Evolutionary conservation across 2,329 filamentous ascomycete species (phyloP).

Genomic region (Trichoderma sp.): DNA sequence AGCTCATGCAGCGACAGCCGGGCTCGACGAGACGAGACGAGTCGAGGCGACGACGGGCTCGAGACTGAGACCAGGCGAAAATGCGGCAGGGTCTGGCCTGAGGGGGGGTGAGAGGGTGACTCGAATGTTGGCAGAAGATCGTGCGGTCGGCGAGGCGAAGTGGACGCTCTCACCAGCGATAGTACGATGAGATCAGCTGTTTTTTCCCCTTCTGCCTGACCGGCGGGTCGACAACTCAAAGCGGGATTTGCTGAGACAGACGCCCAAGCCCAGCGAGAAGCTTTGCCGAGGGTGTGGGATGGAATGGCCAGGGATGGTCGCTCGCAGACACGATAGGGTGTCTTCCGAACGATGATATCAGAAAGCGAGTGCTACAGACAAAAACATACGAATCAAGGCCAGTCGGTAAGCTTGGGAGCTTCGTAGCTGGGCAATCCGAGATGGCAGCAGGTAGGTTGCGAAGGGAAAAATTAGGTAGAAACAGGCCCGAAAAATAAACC

Average conservation of each 20-base stretch:
- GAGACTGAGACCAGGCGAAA: slow-evolving; percentile 21
- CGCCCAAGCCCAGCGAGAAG: slow-evolving; percentile 14
- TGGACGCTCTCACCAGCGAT: slow-evolving; percentile 25
- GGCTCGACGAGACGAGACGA: slow-evolving; percentile 12
- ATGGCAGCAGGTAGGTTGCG: background rate
- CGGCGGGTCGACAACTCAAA: slow-evolving; percentile 16
- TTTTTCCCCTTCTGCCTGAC: slow-evolving; percentile 14
- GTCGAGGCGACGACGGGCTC: slow-evolving; percentile 9
- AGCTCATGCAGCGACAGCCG: slow-evolving; percentile 27
- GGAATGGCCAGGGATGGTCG: slow-evolving; percentile 11
- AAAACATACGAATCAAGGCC: background rate
- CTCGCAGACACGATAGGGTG: slow-evolving; percentile 14
- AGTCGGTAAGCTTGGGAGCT: background rate
- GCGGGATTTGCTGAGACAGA: slow-evolving; percentile 26
- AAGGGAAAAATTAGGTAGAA: background rate
- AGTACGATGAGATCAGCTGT: slow-evolving; percentile 27
- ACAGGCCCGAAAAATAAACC: background rate
- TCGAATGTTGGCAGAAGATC: slow-evolving; percentile 21
- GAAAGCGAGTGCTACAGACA: slow-evolving; percentile 4
- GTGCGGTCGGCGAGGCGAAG: slow-evolving; percentile 15
- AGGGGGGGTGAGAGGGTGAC: slow-evolving; percentile 11
- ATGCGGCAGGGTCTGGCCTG: slow-evolving; percentile 25
- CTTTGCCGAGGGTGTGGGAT: slow-evolving; percentile 20
- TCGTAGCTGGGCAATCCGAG: background rate
- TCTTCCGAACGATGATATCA: background rate